Evolutionary conservation across 2,329 filamentous ascomycete genomes (phyloP).

Genomic region (Diaporthe sp.): DNA sequence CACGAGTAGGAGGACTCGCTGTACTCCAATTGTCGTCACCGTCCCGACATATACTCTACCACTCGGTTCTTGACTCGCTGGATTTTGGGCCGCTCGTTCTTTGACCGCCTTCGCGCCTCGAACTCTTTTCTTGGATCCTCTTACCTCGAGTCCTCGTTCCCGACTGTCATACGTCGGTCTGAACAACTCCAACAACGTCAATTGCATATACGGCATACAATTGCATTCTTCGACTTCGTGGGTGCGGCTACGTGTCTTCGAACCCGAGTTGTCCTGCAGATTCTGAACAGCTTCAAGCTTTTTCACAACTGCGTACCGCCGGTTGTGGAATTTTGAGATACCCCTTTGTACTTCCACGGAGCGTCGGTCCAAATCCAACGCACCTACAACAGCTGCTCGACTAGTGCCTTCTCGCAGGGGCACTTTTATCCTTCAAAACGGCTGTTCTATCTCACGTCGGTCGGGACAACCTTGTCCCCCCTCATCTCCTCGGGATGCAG

Average conservation of each 20-base stretch:
- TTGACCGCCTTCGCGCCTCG: conserved; percentile 36
- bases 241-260: conserved; percentile 32
- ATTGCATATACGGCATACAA: conserved; percentile 37
- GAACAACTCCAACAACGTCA: conserved; percentile 21
- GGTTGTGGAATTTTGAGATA: conserved; percentile 40
- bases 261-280: conserved; percentile 35
- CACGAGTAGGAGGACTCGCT: conserved; percentile 31
- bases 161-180: conserved; percentile 30
- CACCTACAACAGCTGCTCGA: conserved; percentile 43
- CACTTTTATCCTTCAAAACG: conserved; percentile 79
- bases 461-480: conserved; percentile 89
- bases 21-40: conserved; percentile 27
- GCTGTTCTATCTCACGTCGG: conserved; percentile 81
- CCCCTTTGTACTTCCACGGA: conserved; percentile 38
- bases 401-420: conserved; percentile 63
- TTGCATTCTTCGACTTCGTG: conserved; percentile 38
- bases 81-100: conserved; percentile 37
- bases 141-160: conserved; percentile 30
- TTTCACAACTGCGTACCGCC: conserved; percentile 24
- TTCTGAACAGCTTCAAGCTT: conserved; percentile 34
- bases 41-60: conserved; percentile 24
- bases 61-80: conserved; percentile 35
- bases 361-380: conserved; percentile 44
- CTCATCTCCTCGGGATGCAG: conserved; percentile 93
- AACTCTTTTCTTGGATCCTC: conserved; percentile 14